phyloP scores from a whole-genome alignment of 176 grass and related monocot species.

The Oryza coarctata region DNA sequence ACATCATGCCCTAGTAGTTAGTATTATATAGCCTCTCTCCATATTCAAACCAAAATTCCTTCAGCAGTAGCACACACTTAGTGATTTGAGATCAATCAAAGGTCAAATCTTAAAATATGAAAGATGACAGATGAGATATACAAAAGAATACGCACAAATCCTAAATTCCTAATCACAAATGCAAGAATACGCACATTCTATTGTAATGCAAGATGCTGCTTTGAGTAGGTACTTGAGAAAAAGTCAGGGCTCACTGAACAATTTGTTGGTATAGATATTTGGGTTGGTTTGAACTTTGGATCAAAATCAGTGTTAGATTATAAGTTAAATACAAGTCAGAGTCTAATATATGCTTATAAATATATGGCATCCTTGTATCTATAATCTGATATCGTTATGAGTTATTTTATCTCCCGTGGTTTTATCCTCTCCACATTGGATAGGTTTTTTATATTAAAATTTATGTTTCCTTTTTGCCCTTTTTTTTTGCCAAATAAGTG shows the following conservation, averaged over 20 bases:
- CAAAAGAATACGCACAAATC: not conserved
- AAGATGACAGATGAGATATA: not conserved
- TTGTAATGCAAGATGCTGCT: not conserved
- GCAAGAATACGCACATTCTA: not conserved
- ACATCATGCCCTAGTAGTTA: not conserved
- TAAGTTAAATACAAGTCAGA: too few species aligned
- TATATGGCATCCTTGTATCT: too few species aligned
- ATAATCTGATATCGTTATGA: too few species aligned
- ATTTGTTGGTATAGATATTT: not conserved
- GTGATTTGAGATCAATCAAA: conserved; percentile 22
- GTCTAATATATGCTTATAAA: too few species aligned
- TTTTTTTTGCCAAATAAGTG: too few species aligned
- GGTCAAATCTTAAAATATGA: not conserved
- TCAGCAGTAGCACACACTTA: not conserved
- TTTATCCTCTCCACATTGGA: too few species aligned
- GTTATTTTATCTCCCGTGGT: too few species aligned
- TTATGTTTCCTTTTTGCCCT: too few species aligned
- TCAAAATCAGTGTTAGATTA: too few species aligned
- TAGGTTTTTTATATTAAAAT: too few species aligned
- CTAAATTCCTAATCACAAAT: not conserved
- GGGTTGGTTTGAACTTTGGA: not conserved
- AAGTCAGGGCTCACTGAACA: not conserved
- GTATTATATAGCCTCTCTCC: not conserved
- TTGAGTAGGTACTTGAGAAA: not conserved
- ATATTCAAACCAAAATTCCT: conserved; percentile 20